A percentile compares a stretch with the other conserved stretches of the same genome.
phyloP scores from a whole-genome alignment of 805 yeast genomes.

The Monosporozyma aerobia region DNA sequence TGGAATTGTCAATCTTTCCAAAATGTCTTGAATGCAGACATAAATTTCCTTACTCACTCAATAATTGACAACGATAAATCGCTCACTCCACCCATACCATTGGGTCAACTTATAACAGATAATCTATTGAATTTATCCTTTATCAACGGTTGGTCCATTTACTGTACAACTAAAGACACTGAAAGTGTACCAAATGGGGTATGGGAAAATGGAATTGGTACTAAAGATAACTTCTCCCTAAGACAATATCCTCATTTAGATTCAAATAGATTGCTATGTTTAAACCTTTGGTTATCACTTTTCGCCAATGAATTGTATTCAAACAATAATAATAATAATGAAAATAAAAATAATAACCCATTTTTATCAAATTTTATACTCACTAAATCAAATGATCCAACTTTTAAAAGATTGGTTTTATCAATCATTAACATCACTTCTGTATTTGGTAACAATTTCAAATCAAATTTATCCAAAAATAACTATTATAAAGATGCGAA shows the following conservation, averaged over 20 bases:
- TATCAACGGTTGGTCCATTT: slow-evolving; percentile 23
- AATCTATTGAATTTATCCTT: slow-evolving; percentile 22
- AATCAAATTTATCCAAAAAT: neutral
- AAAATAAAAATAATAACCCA: neutral
- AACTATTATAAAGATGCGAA: neutral
- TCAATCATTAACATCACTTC: neutral
- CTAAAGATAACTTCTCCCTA: neutral
- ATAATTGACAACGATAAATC: neutral
- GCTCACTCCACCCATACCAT: slow-evolving; percentile 13
- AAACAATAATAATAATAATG: neutral
- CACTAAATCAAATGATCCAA: neutral
- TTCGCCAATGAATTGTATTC: slow-evolving; percentile 52
- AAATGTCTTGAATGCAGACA: slow-evolving; percentile 5
- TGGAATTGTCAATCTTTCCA: slow-evolving; percentile 6
- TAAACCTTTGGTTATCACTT: slow-evolving; percentile 52
- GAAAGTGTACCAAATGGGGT: slow-evolving; percentile 11
- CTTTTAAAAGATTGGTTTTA: neutral
- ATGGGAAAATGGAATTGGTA: slow-evolving; percentile 84
- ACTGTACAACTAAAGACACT: slow-evolving; percentile 15
- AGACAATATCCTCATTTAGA: slow-evolving; percentile 39
- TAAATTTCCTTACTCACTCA: slow-evolving; percentile 1
- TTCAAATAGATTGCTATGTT: slow-evolving; percentile 55
- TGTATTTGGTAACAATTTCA: neutral
- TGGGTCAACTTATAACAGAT: slow-evolving; percentile 29
- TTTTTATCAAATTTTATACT: neutral